Evolutionary conservation across 495 filamentous ascomycete species (phyloP), one percentile per base, ranked within the genome.

Genomic region (Penicillium manginii): DNA sequence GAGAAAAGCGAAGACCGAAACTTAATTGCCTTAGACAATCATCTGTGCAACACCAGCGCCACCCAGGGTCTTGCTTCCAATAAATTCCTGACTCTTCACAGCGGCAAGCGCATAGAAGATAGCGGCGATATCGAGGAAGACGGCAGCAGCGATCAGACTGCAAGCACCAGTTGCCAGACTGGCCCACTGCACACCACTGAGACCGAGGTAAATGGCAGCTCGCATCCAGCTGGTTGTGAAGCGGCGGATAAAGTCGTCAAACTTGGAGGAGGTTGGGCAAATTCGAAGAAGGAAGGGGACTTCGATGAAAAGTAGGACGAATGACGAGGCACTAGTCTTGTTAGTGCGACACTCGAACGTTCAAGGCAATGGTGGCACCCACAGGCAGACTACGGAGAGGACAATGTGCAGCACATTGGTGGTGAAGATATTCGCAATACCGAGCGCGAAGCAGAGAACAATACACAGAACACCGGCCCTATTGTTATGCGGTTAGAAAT

Each of bases 141-240:
- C 81, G 6, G 93, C 94, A 3, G 91, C 91, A 1, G 91, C 94
- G 55, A 99, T 87, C 71, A 99, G 76, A 60, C 85, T 90, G 19
- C 86, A 90, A 12, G 80, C 71, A 12, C 79, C 65, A 1, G 63
- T 50, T 33, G 81, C 60, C 46, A 92, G 80, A 67, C 90, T 93
- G 50, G 93, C 74, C 86, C 88, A 98, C 70, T 97, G 92, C 33
- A 94, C 74, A 42, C 86, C 63, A 66, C 88, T 90, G 88, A 97
- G 91, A 67, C 84, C 74, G 56, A 74, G 68, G 76, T 99, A 99
- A 75, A 96, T 88, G 50, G 77, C 89, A n/a, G 93, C 93, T 75
- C 96, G 92, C 89, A 93, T 96, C 80, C 90, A 97, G 78, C 96
- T 97, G 48, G 92, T 91, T 40, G 91, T 91, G 79, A 99, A 92